A percentile compares a stretch with the other conserved stretches of the same genome.
Conservation (phyloP, 805 yeast genomes). For the Wickerhamiella sergipiensis region DNA sequence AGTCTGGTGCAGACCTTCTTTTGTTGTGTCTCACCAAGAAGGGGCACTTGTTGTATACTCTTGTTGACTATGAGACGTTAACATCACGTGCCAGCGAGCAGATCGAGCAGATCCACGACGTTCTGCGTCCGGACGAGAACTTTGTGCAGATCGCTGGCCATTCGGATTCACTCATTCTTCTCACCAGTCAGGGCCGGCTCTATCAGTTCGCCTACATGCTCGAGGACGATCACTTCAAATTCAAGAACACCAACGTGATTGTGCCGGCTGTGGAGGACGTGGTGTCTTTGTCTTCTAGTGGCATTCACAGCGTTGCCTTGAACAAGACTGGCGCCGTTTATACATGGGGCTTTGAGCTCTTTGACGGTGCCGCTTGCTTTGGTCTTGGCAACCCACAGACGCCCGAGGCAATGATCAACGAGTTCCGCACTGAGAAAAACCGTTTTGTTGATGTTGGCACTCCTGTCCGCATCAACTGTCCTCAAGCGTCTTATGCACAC, state of each 20-base stretch:
- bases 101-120: not conserved
- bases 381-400: not conserved
- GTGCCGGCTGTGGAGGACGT: not conserved
- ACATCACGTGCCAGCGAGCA: not conserved
- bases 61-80: not conserved
- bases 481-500: not conserved
- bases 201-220: not conserved
- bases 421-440: not conserved
- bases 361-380: not conserved
- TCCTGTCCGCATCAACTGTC: not conserved
- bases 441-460: not conserved
- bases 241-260: not conserved
- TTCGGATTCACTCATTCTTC: not conserved
- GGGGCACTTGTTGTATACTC: not conserved
- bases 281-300: not conserved
- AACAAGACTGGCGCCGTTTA: not conserved
- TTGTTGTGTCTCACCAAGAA: not conserved
- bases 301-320: not conserved
- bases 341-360: not conserved
- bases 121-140: not conserved
- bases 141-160: not conserved
- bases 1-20: too few species aligned
- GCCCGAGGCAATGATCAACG: not conserved
- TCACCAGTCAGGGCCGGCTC: not conserved
- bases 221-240: not conserved